Evolutionary conservation across 208 protist species (phyloP), one percentile per base, ranked within the genome.

Genomic region (Histomonas meleagridis): DNA sequence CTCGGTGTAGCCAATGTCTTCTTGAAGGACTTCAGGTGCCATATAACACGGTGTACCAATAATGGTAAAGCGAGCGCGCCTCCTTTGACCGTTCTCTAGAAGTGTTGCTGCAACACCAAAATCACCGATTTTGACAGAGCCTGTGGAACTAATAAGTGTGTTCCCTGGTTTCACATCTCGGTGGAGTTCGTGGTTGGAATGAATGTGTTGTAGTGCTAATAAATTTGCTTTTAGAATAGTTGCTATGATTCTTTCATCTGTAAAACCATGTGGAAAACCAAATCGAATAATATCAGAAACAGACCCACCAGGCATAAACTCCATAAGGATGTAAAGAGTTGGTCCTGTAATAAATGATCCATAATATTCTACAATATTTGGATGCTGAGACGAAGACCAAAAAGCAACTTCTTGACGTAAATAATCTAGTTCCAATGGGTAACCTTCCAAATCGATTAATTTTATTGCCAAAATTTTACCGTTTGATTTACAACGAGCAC

Each of bases 1-100:
- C 23, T 92, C 32, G 40, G 94, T 92, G 62, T 95, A 95, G 26
- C 93, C 90, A n/a, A n/a, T 12, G 28, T 62, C 65, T 46, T 95
- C 90, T 32, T 92, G 62, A 12, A 94, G 92, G 9, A 95, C 92
- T 76, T 95, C 94, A 46, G 94, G 94, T 10, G 94, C 94, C 94
- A 95, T 95, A 90, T 93, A 95, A 70, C 93, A 95, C 28, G 94
- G 94, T 57, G 94, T 95, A 35, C 94, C 94, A 38, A 94, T 93
- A 28, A 95, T 78, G 21, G 94, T 95, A 35, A 93, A 93, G 0
- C 94, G 53, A 3, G 81, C 79, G 32, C 92, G 55, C 48, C 40
- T 38, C 26, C 93, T 51, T 49, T 72, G 90, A 2, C 81, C 55
- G 57, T 92, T 35, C 91, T 93, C 79, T 40, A 93, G 40, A 9